Evolutionary conservation across 495 filamentous ascomycete species (phyloP), one percentile per base, ranked within the genome.

Genomic region (Xylaria cubensis): DNA sequence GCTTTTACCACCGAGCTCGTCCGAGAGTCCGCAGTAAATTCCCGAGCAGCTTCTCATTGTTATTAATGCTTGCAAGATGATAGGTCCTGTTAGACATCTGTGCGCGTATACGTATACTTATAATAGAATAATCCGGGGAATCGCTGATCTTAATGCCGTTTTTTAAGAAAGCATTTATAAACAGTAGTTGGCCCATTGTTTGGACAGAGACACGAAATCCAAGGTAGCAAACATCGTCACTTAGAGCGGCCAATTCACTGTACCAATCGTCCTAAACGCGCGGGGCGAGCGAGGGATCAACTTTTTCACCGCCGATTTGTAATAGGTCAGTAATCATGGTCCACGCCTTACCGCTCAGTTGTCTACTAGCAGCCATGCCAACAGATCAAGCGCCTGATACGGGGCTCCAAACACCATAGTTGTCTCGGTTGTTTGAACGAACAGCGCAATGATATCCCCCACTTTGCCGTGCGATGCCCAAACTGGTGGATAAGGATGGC

Each of bases 1-100:
- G 70, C 44, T 41, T 56, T 76, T 79, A 74, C 72, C 65, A 67
- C 77, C 77, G 77, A 79, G 75, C 69, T 68, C 44, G 72, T 67
- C 70, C 69, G 61, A 65, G 61, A 6, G n/a, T n/a, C 46, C 46
- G 48, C 15, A 36, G 26, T 39, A 19, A 19, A 34, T 21, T 32
- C 26, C 67, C 7, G 62, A 63, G 15, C 51, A 19, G n/a, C 2
- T 39, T 6, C 5, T 24, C n/a, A 17, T 32, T n/a, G 4, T 42
- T 36, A 46, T 56, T 55, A 39, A 41, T 55, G 15, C 17, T 32
- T 67, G 32, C 1, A 42, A 42, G 66, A 69, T 29, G 58, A 34
- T 15, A 41, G 36, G 46, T 10, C 34, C 2, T 15, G 34, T 0
- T 8, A 0, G 9, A 29, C 61, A 46, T 64, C 61, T 1, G n/a